phyloP scores from a whole-genome alignment of 805 yeast species.

The Teunomyces lycoperdinae region DNA sequence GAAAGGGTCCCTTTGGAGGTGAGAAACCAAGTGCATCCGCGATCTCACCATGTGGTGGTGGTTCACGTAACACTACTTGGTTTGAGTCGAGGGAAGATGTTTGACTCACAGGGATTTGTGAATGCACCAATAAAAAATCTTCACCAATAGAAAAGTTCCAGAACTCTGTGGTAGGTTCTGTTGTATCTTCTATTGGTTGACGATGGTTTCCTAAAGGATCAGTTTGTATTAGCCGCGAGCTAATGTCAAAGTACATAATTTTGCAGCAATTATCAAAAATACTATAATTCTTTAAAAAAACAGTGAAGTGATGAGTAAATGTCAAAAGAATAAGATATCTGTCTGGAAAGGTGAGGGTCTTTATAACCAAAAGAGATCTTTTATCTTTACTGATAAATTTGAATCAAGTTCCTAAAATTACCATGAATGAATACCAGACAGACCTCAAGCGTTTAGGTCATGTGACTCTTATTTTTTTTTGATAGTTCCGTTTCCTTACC shows the following conservation, averaged over 20 bases:
- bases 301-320: not conserved
- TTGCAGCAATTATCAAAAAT: not conserved
- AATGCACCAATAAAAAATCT: slow-evolving; percentile 18
- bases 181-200: not conserved
- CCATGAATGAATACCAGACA: not conserved
- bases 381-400: not conserved
- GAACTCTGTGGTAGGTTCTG: not conserved
- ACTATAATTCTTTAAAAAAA: not conserved
- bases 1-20: not conserved
- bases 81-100: slow-evolving; percentile 1
- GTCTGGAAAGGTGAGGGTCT: no score
- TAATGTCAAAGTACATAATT: not conserved
- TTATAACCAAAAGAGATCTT: not conserved
- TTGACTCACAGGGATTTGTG: slow-evolving; percentile 8
- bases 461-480: not conserved
- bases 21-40: slow-evolving; percentile 51
- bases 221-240: not conserved
- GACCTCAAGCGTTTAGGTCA: not conserved
- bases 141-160: slow-evolving; percentile 16
- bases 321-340: no score
- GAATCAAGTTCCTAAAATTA: not conserved
- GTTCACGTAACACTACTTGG: not conserved
- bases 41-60: slow-evolving; percentile 34
- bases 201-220: not conserved
- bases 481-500: not conserved